A percentile compares a stretch with the other conserved stretches of the same genome.
These are phyloP conservation scores for Cladosporium sp. DNA, from an alignment of 2,329 filamentous ascomycete species.

Conservation along the genomic window DNA sequence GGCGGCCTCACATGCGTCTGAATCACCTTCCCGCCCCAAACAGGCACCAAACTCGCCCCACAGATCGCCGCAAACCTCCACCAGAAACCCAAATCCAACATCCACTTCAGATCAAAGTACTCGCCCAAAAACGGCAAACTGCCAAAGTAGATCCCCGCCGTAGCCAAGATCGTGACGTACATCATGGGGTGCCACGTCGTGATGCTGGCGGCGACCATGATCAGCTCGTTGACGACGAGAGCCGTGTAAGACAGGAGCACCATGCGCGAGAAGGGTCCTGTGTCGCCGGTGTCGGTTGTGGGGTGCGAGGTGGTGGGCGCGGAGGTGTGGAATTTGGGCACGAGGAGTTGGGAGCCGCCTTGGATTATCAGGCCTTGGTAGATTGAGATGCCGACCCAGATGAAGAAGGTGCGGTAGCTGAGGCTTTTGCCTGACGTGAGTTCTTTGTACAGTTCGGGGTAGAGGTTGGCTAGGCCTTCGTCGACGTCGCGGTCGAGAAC, in stretches of 20 bases:
- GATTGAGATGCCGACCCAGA: slow-evolving; percentile 91
- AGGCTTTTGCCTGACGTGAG: slow-evolving; percentile 85
- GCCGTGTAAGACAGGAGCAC: slow-evolving; percentile 90
- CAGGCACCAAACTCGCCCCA: slow-evolving; percentile 78
- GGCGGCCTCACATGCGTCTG: slow-evolving; percentile 83
- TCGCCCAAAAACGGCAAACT: slow-evolving; percentile 80
- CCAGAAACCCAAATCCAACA: slow-evolving; percentile 77
- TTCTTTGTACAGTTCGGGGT: slow-evolving; percentile 97
- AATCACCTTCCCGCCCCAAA: slow-evolving; percentile 84
- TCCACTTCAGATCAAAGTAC: slow-evolving; percentile 85
- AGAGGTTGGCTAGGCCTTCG: slow-evolving; percentile 87
- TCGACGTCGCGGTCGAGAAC: slow-evolving; percentile 95
- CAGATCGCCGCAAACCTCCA: slow-evolving; percentile 84
- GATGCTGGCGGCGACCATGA: slow-evolving; percentile 96
- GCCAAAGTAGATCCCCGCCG: slow-evolving; percentile 75
- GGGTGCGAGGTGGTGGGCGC: slow-evolving; percentile 21
- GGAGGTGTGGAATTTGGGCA: slow-evolving; percentile 63
- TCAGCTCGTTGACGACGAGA: slow-evolving; percentile 87
- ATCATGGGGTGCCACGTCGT: slow-evolving; percentile 96
- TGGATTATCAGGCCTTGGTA: slow-evolving; percentile 97
- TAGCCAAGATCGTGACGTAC: slow-evolving; percentile 81
- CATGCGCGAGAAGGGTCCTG: slow-evolving; percentile 56
- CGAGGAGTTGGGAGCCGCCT: slow-evolving; percentile 85
- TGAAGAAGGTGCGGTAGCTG: slow-evolving; percentile 91
- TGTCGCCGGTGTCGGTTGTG: slow-evolving; percentile 22